These are phyloP conservation scores for Lipomyces orientalis DNA, from an alignment of 805 yeast genomes.

Conservation along the genomic window DNA sequence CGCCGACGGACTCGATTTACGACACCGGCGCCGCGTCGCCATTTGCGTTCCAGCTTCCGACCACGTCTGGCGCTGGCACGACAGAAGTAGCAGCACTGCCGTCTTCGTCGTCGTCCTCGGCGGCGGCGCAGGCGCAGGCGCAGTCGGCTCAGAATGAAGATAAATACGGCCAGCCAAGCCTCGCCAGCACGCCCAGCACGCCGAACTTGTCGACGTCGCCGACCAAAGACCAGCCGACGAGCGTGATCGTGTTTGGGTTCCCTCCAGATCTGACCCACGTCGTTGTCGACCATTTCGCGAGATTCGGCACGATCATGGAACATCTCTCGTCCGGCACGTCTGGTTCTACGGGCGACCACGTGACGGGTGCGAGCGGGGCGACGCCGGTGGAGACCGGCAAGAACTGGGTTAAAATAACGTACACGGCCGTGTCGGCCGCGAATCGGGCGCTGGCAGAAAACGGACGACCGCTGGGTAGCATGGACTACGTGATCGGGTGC, in stretches of 20 bases:
- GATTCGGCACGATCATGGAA: slow-evolving; percentile 80
- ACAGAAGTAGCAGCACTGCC: background rate
- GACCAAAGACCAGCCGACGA: slow-evolving; percentile 13
- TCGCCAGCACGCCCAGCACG: slow-evolving; percentile 35
- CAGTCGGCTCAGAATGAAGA: slow-evolving; percentile 36
- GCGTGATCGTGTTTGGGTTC: slow-evolving; percentile 87
- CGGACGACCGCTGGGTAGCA: slow-evolving; percentile 71
- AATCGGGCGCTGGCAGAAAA: slow-evolving; percentile 84
- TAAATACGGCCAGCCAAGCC: background rate
- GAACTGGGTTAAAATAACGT: slow-evolving; percentile 91
- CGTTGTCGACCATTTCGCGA: slow-evolving; percentile 73
- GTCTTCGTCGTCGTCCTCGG: slow-evolving; percentile 17
- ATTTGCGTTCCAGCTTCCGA: slow-evolving; percentile 35
- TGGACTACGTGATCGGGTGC: slow-evolving; percentile 62
- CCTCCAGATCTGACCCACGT: slow-evolving; percentile 73
- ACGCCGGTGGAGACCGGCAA: slow-evolving; percentile 81
- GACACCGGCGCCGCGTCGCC: slow-evolving; percentile 34
- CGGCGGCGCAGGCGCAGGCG: too few relatives aligned
- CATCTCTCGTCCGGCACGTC: slow-evolving; percentile 45
- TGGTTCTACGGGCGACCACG: slow-evolving; percentile 10
- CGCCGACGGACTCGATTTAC: slow-evolving; percentile 35
- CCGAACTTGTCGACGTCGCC: slow-evolving; percentile 31
- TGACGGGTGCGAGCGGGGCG: slow-evolving; percentile 27
- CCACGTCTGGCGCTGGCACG: slow-evolving; percentile 11
- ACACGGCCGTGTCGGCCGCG: slow-evolving; percentile 74